Percentiles rank a stretch among this genome's conserved stretches.
These are phyloP conservation scores for Lagenidium sp. DNA, from an alignment of 352 stramenopile species.

Conservation along the genomic window DNA sequence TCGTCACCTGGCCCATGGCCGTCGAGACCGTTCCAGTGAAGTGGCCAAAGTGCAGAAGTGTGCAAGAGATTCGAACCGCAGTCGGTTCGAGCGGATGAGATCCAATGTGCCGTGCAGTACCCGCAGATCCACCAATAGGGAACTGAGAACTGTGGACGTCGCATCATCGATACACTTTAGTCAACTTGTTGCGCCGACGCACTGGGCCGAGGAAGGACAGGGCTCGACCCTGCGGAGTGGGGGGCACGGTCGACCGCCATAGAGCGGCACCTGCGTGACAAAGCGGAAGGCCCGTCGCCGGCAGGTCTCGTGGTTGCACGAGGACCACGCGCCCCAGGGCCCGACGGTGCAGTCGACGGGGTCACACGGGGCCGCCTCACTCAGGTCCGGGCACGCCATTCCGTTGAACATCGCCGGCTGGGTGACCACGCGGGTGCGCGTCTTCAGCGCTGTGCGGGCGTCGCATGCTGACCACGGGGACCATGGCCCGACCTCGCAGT, in stretches of 20 bases:
- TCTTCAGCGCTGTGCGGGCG: not conserved
- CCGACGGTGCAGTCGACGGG: not conserved
- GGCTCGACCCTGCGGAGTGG: not conserved
- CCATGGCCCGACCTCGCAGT: not conserved
- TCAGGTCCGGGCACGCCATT: not conserved
- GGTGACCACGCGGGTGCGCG: not conserved
- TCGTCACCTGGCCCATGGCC: no score
- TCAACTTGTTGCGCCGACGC: no score
- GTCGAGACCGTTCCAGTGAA: no score
- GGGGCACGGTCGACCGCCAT: constrained; percentile 1
- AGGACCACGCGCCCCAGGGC: not conserved
- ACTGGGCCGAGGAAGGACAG: no score
- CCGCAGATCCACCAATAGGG: no score
- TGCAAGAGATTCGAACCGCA: no score
- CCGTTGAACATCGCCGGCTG: not conserved
- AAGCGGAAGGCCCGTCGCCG: not conserved
- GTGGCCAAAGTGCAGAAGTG: no score
- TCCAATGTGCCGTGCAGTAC: no score
- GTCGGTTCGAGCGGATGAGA: no score
- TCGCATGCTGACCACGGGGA: not conserved
- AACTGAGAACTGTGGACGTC: no score
- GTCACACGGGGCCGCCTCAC: not conserved
- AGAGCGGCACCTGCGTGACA: not conserved
- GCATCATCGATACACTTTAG: no score
- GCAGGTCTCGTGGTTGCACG: constrained; percentile 1